Evolutionary conservation across 1,284 basidiomycete genomes (phyloP).

Genomic region (Neolentinus lepideus): DNA sequence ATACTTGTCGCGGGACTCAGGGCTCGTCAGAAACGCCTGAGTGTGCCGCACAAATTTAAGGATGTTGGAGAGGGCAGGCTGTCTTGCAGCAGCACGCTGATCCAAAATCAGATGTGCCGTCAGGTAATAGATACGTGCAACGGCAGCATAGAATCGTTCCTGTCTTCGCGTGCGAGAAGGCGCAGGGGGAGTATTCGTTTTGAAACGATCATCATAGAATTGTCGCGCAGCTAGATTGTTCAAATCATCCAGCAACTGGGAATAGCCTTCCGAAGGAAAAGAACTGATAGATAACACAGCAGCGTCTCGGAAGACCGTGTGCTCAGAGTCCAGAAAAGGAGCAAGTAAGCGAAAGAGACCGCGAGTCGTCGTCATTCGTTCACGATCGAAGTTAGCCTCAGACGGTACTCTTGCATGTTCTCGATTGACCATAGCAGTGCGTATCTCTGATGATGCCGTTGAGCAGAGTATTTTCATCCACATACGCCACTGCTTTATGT

Average conservation of each 20-base stretch:
- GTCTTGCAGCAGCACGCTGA: conserved; percentile 62
- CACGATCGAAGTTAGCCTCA: conserved; percentile 64
- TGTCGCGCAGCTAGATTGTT: conserved; percentile 75
- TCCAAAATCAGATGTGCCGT: conserved; percentile 76
- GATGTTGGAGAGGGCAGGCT: conserved; percentile 71
- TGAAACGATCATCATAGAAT: conserved; percentile 72
- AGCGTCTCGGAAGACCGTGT: conserved; percentile 76
- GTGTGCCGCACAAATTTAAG: conserved; percentile 85
- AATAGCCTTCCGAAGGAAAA: conserved; percentile 73
- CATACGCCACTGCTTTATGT: conserved; percentile 83
- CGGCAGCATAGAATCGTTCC: conserved; percentile 79
- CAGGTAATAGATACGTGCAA: conserved; percentile 86
- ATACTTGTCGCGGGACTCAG: conserved; percentile 71
- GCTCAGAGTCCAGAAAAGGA: conserved; percentile 84
- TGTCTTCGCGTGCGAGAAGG: conserved; percentile 62
- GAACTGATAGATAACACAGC: conserved; percentile 86
- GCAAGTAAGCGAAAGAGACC: conserved; percentile 83
- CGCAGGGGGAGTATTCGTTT: conserved; percentile 32
- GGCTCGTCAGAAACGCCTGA: conserved; percentile 66
- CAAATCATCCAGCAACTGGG: conserved; percentile 80
- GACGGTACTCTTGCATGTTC: conserved; percentile 72
- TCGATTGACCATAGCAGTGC: conserved; percentile 46
- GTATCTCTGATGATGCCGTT: conserved; percentile 65
- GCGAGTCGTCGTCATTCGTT: conserved; percentile 71
- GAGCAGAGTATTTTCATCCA: conserved; percentile 83